Evolutionary conservation across 768 basidiomycete species (phyloP), one percentile per base, ranked within the genome.

Genomic region (Floccularia luteovirens): DNA sequence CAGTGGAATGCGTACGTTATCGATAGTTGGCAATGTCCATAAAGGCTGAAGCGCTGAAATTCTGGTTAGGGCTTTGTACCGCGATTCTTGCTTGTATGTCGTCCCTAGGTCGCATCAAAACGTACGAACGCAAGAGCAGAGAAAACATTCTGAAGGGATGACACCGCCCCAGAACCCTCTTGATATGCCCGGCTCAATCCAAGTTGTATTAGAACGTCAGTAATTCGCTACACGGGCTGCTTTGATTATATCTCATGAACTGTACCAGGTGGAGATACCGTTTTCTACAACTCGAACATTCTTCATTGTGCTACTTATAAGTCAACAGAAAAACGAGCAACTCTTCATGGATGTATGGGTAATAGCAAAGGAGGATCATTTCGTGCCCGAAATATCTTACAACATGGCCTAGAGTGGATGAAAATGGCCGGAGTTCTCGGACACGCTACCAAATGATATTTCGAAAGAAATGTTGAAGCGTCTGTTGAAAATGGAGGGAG

Each of bases 221-320:
- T 57, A 21, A 5, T 31, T 21, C 28, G 3, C 7, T 4, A 38
- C 5, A 16, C 36, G n/a, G 4, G 16, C 17, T 37, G 7, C 14
- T 39, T 22, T 3, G 2, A 17, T 30, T n/a, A n/a, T 24, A 28
- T 12, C 16, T 28, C 21, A 36, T 28, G 17, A 21, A 21, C 31
- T 24, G 8, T 5, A 28, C 31, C 47, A 81, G 83, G 77, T 0
- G 83, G 85, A 0, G 79, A 89, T 43, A 81, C 80, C 0, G 81
- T 83, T 17, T 88, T 89, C 56, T 88, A 89, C 56, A 84, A 85
- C 52, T 77, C 72, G 47, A 88, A 89, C 53, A 79, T 88, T 42
- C 63, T 89, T 7, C 86, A 89, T 48, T 82, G 82, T 41, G 84
- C 77, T 3, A 66, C 69, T 4, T 89, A 89, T 54, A 67, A 66